Percentiles rank a stretch among this genome's conserved stretches.
Conservation (phyloP, 2,329 filamentous ascomycete genomes). For the Calonectria pauciramosa region DNA sequence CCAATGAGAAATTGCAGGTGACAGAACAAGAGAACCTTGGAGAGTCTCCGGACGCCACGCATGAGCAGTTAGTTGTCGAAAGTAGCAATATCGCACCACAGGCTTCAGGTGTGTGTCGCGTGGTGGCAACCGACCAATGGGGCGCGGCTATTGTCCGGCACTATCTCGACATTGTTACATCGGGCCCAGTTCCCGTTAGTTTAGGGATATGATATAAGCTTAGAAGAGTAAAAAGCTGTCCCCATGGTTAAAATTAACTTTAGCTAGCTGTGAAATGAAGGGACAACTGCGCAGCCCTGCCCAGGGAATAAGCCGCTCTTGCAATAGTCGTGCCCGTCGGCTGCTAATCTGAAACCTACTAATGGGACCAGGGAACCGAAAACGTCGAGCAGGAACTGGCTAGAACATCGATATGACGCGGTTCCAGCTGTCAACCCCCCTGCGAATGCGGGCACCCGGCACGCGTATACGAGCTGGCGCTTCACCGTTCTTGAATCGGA, state of each 20-base stretch:
- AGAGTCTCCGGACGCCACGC: background rate
- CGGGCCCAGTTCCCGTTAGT: background rate
- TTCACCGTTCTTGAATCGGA: too few relatives aligned
- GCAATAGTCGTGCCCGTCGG: background rate
- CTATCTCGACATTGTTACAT: conserved; percentile 3
- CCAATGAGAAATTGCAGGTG: background rate
- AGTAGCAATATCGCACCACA: background rate
- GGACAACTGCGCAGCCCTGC: background rate
- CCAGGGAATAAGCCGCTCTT: background rate
- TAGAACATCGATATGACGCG: background rate
- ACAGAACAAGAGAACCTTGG: background rate
- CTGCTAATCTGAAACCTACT: background rate
- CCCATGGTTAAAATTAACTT: conserved; percentile 2
- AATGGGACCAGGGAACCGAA: background rate
- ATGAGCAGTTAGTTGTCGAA: background rate
- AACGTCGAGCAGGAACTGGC: background rate
- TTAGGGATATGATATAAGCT: conserved; percentile 5
- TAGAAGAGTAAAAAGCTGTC: background rate
- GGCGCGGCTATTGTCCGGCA: background rate
- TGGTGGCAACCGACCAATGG: background rate
- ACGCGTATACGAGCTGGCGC: background rate
- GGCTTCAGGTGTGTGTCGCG: background rate
- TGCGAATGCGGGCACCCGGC: background rate
- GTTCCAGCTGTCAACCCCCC: background rate
- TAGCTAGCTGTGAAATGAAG: conserved; percentile 7